A percentile compares a stretch with the other conserved stretches of the same genome.
phyloP scores from a whole-genome alignment of 2,329 filamentous ascomycete species.

The Pseudocercospora pini-densiflorae region DNA sequence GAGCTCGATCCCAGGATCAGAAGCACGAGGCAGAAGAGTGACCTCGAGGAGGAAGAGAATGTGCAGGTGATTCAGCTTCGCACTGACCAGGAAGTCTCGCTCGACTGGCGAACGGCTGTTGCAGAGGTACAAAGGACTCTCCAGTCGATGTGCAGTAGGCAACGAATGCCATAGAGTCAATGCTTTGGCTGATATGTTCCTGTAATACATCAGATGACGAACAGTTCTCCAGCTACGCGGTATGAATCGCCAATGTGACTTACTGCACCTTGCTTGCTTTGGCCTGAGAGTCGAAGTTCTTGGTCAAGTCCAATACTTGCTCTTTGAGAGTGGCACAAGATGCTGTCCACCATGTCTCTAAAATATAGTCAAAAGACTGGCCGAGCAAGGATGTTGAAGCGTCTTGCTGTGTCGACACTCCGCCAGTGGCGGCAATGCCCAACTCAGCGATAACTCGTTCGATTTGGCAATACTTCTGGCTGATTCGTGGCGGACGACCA shows the following conservation, averaged over 20 bases:
- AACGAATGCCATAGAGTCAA: constrained; percentile 35
- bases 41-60: constrained; percentile 40
- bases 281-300: constrained; percentile 23
- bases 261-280: constrained; percentile 14
- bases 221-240: background rate
- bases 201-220: background rate
- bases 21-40: constrained; percentile 27
- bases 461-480: constrained; percentile 45
- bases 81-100: constrained; percentile 41
- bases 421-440: background rate
- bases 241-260: background rate
- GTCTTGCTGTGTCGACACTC: background rate
- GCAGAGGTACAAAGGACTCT: constrained; percentile 16
- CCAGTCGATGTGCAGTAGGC: constrained; percentile 32
- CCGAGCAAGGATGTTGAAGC: background rate
- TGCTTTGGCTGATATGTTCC: constrained; percentile 9
- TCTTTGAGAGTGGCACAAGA: constrained; percentile 41
- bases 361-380: constrained; percentile 31
- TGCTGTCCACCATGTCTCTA: constrained; percentile 40
- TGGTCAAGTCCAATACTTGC: constrained; percentile 40
- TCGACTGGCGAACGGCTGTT: constrained; percentile 25
- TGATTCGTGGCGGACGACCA: constrained; percentile 54
- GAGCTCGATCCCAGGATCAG: constrained; percentile 34
- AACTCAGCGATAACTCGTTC: constrained; percentile 20
- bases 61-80: constrained; percentile 42